Base-by-base conservation (phyloP, 176 grass and related monocot genomes). In the Elymus sibiricus region DNA sequence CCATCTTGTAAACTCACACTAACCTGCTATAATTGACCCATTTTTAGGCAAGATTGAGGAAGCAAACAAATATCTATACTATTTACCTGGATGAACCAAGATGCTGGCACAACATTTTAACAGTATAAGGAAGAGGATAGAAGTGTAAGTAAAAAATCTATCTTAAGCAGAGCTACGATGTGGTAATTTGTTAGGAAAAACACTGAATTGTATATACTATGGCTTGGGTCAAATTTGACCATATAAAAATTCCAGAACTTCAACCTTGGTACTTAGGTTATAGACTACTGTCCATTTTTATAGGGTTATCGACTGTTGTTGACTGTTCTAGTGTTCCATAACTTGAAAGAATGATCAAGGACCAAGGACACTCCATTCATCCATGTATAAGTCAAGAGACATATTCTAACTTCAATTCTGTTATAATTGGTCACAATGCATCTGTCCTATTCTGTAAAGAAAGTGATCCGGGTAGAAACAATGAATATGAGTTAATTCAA, bases 1-100 rank as follows among this genome's bases (percentile, higher is more conserved):
- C 93, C 91, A 81, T 98, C 93, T 95, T 95, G 93, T 87, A 98
- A 90, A 72, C 83, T 92, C 69, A 98, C 96, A 90, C 67, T 89
- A 70, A 95, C 90, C 96, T 98, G 70, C 66, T 74, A 87, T n/a
- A 71, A 71, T 69, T 76, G 62, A 53, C 66, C 22, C 72, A 43
- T 82, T 84, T 66, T 77, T 39, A 53, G 76, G 82, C 35, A 83
- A 47, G 22, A 76, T 59, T 38, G 10, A 86, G 39, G 60, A 49
- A 64, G 63, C 19, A 83, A 55, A 84, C 17, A 88, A 76, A 77
- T 17, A 34, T 44, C 15, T 2, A 28, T 76, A 43, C 24, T 43
- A 72, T 43, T 43, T 12, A 51, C 37, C 51, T 63, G 25, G 17
- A 82, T 86, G 0, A 58, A 60, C 21, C 13, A 75, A 83, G 46